Conservation (phyloP, 345 rosid genomes). For the Mercurialis annua region DNA sequence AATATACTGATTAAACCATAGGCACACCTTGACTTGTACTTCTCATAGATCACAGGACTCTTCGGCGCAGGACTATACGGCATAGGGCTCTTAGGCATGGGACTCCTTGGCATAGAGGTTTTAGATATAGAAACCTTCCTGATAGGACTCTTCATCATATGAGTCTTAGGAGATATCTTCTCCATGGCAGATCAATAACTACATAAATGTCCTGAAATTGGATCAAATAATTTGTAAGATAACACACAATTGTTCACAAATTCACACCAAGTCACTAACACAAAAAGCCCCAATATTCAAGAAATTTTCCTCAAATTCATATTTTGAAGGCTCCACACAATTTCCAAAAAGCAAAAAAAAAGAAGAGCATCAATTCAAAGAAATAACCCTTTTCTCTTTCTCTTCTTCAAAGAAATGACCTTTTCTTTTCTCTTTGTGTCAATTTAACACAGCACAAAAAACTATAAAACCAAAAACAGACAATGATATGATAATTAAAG, state of each 20-base stretch:
- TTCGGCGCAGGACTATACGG: constrained; percentile 47
- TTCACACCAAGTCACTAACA: background rate
- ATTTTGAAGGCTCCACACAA: background rate
- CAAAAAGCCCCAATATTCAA: background rate
- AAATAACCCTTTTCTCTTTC: background rate
- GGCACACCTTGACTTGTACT: constrained; percentile 61
- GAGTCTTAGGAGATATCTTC: constrained; percentile 35
- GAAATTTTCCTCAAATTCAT: background rate
- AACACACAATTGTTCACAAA: background rate
- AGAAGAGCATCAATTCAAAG: background rate
- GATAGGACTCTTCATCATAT: constrained; percentile 34
- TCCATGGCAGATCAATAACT: constrained; percentile 25
- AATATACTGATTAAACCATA: constrained; percentile 50
- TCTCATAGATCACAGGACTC: constrained; percentile 56
- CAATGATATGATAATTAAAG: constrained; percentile 9
- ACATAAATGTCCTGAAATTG: background rate
- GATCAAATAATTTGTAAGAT: background rate
- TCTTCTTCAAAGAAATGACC: constrained; percentile 5
- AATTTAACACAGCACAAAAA: constrained; percentile 4
- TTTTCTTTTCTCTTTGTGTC: constrained; percentile 9
- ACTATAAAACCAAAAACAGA: constrained; percentile 3
- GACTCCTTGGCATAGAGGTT: constrained; percentile 43
- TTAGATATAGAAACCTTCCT: constrained; percentile 43
- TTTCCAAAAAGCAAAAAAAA: background rate
- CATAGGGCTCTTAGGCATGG: constrained; percentile 41